Percentiles rank a stretch among this genome's conserved stretches.
Conservation (phyloP, 352 stramenopile genomes). For the Globisporangium perplexum region DNA sequence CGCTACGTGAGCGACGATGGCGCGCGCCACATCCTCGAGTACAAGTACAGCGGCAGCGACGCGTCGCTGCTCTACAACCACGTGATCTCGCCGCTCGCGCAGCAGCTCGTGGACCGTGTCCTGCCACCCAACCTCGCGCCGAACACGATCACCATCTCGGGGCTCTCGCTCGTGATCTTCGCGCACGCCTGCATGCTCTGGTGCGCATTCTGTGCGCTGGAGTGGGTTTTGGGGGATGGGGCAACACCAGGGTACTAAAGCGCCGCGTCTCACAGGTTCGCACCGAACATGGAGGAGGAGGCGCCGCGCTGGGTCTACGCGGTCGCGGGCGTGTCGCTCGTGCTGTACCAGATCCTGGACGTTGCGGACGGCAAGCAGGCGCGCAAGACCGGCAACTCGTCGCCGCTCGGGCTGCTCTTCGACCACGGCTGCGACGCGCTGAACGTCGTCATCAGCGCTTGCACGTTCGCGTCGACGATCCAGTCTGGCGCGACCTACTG, state of each 20-base stretch:
- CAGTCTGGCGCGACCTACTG: slow-evolving; percentile 79
- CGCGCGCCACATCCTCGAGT: slow-evolving; percentile 59
- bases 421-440: slow-evolving; percentile 84
- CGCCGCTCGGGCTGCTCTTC: slow-evolving; percentile 76
- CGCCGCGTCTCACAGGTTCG: too few relatives aligned
- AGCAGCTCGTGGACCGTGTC: slow-evolving; percentile 74
- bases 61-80: slow-evolving; percentile 81
- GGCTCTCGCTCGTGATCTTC: slow-evolving; percentile 58
- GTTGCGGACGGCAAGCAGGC: slow-evolving; percentile 85
- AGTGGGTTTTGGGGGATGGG: too few relatives aligned
- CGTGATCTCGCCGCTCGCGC: slow-evolving; percentile 66
- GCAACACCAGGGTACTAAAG: too few relatives aligned
- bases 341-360: slow-evolving; percentile 83
- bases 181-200: slow-evolving; percentile 76
- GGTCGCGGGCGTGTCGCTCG: slow-evolving; percentile 49
- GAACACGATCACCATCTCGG: slow-evolving; percentile 82
- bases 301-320: slow-evolving; percentile 73
- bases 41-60: slow-evolving; percentile 86
- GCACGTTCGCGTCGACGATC: slow-evolving; percentile 81
- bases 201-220: slow-evolving; percentile 18
- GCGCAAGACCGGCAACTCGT: slow-evolving; percentile 84
- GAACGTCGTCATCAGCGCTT: slow-evolving; percentile 79
- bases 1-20: slow-evolving; percentile 70
- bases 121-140: slow-evolving; percentile 63
- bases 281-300: slow-evolving; percentile 81